These are phyloP conservation scores for Schwanniomyces vanrijiae DNA, from an alignment of 805 yeast species.

Conservation along the genomic window DNA sequence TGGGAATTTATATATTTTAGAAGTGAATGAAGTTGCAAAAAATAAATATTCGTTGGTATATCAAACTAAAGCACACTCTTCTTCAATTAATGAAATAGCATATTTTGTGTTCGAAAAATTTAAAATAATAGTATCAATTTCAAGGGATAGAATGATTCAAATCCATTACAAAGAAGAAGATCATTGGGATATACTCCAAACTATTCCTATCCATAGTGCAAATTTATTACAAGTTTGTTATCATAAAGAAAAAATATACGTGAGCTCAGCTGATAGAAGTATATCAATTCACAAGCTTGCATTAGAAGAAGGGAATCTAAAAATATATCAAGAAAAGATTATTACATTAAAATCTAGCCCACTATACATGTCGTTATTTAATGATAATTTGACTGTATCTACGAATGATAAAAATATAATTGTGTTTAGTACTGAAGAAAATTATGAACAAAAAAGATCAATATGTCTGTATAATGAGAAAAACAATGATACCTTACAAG, in stretches of 20 bases:
- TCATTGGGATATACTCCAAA: conserved; percentile 56
- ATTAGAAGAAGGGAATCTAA: conserved; percentile 13
- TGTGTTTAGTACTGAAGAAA: conserved; percentile 33
- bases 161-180: conserved; percentile 32
- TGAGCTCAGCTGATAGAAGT: conserved; percentile 63
- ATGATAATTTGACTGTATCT: conserved; percentile 47
- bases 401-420: conserved; percentile 51
- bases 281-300: conserved; percentile 51
- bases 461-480: conserved; percentile 42
- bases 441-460: conserved; percentile 33
- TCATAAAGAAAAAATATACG: conserved; percentile 35
- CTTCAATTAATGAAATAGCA: conserved; percentile 47
- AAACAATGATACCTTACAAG: conserved; percentile 40
- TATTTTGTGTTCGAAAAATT: conserved; percentile 26
- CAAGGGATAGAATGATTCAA: conserved; percentile 66
- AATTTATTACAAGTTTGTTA: conserved; percentile 43
- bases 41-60: conserved; percentile 13
- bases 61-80: conserved; percentile 49
- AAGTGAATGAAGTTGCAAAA: conserved; percentile 11
- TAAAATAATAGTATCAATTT: conserved; percentile 46
- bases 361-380: conserved; percentile 33
- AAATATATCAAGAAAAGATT: conserved; percentile 41
- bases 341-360: conserved; percentile 55
- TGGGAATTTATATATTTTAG: conserved; percentile 39
- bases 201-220: conserved; percentile 59